Conservation (phyloP, 345 rosid genomes). For the Crucihimalaya himalaica region DNA sequence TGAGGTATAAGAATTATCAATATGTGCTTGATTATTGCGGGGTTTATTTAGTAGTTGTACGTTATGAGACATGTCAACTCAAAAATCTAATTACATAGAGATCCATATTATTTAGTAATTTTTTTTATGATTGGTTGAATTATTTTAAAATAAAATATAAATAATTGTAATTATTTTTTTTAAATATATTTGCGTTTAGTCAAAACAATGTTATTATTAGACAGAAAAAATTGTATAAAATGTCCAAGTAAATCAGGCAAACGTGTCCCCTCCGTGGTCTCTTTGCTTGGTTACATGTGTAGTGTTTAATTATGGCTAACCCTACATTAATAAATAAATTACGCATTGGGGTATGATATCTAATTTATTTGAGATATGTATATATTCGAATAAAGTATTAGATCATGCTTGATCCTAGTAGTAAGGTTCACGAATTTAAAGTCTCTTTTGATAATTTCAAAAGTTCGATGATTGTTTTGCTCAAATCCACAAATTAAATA, state of each 20-base stretch:
- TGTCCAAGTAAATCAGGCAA: conserved; percentile 33
- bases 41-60: background rate
- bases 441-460: conserved; percentile 24
- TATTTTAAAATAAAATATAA: background rate
- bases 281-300: conserved; percentile 37
- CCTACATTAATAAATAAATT: conserved; percentile 27
- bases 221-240: background rate
- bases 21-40: background rate
- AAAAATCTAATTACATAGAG: background rate
- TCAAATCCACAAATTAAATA: conserved; percentile 17
- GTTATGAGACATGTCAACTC: conserved; percentile 1
- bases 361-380: background rate
- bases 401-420: conserved; percentile 39
- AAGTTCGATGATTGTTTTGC: conserved; percentile 30
- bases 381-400: background rate
- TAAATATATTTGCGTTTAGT: too few relatives aligned
- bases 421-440: conserved; percentile 31
- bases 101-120: too few relatives aligned
- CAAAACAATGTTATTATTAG: too few relatives aligned
- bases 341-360: conserved; percentile 30
- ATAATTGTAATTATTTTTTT: too few relatives aligned
- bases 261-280: conserved; percentile 29
- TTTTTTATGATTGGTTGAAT: background rate
- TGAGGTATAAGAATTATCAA: background rate
- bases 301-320: conserved; percentile 34